Evolutionary conservation across 345 rosid genomes (phyloP).

Genomic region (Adansonia digitata): DNA sequence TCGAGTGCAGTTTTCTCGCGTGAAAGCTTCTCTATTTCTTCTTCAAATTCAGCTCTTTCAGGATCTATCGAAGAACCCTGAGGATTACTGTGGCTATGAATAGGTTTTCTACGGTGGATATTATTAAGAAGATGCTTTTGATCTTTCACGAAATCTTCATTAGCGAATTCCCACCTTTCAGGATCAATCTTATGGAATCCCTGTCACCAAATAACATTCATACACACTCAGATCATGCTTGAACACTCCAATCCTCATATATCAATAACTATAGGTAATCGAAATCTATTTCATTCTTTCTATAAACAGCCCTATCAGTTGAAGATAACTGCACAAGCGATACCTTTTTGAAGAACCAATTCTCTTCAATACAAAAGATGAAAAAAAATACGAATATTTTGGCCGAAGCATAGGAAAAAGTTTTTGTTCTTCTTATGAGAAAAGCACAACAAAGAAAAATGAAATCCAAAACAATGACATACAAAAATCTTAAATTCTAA

Average conservation of each 20-base stretch:
- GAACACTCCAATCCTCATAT: not conserved
- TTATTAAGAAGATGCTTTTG: slow-evolving; percentile 88
- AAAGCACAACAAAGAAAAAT: not conserved
- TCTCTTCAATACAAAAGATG: no score
- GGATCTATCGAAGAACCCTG: slow-evolving; percentile 47
- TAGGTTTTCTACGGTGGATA: slow-evolving; percentile 83
- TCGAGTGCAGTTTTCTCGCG: slow-evolving; percentile 65
- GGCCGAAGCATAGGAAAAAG: no score
- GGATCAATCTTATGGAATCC: slow-evolving; percentile 93
- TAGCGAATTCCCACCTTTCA: slow-evolving; percentile 89
- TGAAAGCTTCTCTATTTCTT: slow-evolving; percentile 65
- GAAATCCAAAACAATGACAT: not conserved
- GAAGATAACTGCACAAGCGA: no score
- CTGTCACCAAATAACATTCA: slow-evolving; percentile 31
- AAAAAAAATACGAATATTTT: no score
- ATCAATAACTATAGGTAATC: not conserved
- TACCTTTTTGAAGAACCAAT: no score
- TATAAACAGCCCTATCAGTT: no score
- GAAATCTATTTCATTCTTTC: no score
- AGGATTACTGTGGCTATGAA: slow-evolving; percentile 89
- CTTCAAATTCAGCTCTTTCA: slow-evolving; percentile 64
- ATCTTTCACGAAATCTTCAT: slow-evolving; percentile 81
- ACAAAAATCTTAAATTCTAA: not conserved
- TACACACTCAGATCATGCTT: not conserved
- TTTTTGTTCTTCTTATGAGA: not conserved